phyloP scores from a whole-genome alignment of 139 green algal genomes.

The Medakamo hakoo region DNA sequence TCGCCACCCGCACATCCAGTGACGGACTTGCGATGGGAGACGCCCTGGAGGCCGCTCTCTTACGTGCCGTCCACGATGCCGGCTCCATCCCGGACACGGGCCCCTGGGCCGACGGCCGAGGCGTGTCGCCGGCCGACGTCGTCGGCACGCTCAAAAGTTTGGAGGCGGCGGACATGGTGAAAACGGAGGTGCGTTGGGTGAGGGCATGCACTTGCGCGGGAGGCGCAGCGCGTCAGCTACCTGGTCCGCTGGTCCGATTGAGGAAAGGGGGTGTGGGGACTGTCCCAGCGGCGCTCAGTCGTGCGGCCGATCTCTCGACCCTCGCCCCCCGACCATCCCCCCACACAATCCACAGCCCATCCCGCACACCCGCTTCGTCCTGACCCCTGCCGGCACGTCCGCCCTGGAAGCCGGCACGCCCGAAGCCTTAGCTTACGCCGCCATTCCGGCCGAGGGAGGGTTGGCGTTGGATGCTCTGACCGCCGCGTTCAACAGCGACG shows the following conservation, averaged over 20 bases:
- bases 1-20: too few species aligned
- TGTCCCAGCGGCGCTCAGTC: not conserved
- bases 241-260: too few species aligned
- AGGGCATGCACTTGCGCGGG: not conserved
- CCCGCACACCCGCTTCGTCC: constrained; percentile 35
- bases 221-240: too few species aligned
- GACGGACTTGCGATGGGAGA: too few species aligned
- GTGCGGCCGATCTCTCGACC: not conserved
- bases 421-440: constrained; percentile 71
- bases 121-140: constrained; percentile 38
- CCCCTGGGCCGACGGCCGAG: constrained; percentile 26
- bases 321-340: not conserved
- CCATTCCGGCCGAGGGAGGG: constrained; percentile 49
- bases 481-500: constrained; percentile 17
- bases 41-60: constrained; percentile 29
- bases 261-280: not conserved
- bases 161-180: constrained; percentile 56
- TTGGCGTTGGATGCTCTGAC: constrained; percentile 60
- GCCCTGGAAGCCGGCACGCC: constrained; percentile 57
- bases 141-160: constrained; percentile 77
- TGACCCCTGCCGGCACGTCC: constrained; percentile 59
- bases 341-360: constrained; percentile 1
- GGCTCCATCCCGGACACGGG: constrained; percentile 49
- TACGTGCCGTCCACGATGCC: constrained; percentile 30
- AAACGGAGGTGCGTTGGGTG: constrained; percentile 32